These are phyloP conservation scores for Byssoonygena ceratinophila DNA, from an alignment of 2,329 filamentous ascomycete species.

Conservation along the genomic window DNA sequence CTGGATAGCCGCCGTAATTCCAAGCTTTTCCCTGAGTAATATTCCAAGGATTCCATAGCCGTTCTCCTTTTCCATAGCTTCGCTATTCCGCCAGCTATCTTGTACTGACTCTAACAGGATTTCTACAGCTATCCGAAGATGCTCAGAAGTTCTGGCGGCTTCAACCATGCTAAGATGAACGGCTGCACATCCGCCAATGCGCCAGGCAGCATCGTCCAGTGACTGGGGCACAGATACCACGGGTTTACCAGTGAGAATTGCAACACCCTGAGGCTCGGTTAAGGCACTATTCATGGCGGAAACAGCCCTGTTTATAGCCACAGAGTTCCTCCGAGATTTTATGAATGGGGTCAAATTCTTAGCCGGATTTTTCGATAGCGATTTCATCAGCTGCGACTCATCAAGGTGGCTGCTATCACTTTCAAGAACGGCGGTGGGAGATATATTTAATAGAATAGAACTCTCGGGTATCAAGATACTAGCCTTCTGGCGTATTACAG, in stretches of 20 bases:
- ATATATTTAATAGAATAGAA: slow-evolving; percentile 71
- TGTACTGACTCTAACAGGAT: slow-evolving; percentile 77
- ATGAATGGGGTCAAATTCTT: slow-evolving; percentile 59
- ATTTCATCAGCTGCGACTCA: slow-evolving; percentile 64
- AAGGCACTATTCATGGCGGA: slow-evolving; percentile 82
- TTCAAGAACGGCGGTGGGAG: slow-evolving; percentile 67
- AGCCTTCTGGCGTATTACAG: slow-evolving; percentile 76
- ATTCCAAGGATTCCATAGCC: slow-evolving; percentile 82
- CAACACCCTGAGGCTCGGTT: slow-evolving; percentile 68
- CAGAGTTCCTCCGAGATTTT: slow-evolving; percentile 60
- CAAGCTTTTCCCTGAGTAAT: slow-evolving; percentile 70
- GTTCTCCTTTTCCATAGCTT: slow-evolving; percentile 93
- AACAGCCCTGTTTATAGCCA: slow-evolving; percentile 80
- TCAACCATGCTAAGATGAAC: slow-evolving; percentile 78
- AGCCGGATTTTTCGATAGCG: slow-evolving; percentile 61
- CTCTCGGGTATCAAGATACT: slow-evolving; percentile 70
- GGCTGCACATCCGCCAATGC: slow-evolving; percentile 79
- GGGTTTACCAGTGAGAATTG: slow-evolving; percentile 70
- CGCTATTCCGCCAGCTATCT: slow-evolving; percentile 92
- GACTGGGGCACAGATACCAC: slow-evolving; percentile 71
- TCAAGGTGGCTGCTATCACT: slow-evolving; percentile 61
- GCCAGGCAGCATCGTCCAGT: slow-evolving; percentile 86
- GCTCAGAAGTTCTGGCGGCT: slow-evolving; percentile 57
- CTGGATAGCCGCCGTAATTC: slow-evolving; percentile 23
- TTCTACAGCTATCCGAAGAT: slow-evolving; percentile 65